These are phyloP conservation scores for Tricholoma bakamatsutake DNA, from an alignment of 768 basidiomycete genomes.

Conservation along the genomic window DNA sequence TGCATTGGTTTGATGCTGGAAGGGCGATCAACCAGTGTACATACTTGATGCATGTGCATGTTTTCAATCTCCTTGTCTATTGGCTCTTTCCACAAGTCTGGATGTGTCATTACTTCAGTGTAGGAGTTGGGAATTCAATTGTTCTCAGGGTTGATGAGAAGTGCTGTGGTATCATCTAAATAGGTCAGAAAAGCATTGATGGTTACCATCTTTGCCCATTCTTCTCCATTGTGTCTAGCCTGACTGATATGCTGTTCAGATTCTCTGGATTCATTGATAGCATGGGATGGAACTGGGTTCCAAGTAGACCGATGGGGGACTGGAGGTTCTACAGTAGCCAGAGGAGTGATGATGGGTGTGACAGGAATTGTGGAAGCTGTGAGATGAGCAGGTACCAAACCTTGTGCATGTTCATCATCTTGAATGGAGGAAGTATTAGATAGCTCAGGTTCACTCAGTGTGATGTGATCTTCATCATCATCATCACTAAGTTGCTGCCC, in stretches of 20 bases:
- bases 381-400: background rate
- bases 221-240: background rate
- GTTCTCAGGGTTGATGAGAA: no score
- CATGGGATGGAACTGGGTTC: background rate
- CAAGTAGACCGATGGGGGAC: background rate
- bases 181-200: no score
- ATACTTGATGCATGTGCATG: constrained; percentile 5
- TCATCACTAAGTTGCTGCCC: background rate
- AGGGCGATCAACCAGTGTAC: constrained; percentile 3
- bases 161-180: no score
- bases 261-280: background rate
- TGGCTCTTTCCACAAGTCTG: no score
- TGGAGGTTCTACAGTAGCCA: background rate
- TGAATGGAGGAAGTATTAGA: background rate
- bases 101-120: no score
- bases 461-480: no score
- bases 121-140: no score
- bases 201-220: background rate
- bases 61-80: no score
- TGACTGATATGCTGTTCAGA: background rate
- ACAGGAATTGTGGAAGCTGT: background rate
- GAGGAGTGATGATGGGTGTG: background rate
- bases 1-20: no score
- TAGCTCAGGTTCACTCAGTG: no score
- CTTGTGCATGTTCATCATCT: background rate